Base-by-base conservation (phyloP, 129 eudicot species). In the Pulicaria dysenterica region DNA sequence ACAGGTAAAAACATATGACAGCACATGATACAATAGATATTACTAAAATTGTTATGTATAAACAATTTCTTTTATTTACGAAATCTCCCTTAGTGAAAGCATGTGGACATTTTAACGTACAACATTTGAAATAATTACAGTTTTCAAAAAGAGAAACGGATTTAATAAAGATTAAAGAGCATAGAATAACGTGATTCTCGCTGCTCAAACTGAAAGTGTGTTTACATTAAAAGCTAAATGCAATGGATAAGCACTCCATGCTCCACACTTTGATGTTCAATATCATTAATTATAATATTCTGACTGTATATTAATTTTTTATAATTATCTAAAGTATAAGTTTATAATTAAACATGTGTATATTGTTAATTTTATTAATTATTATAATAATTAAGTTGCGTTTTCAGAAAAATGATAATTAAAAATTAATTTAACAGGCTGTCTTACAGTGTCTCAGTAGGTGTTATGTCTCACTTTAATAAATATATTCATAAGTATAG, bases 151-250 rank as follows among this genome's bases (percentile, higher is more conserved):
- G 15, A 7, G 37, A 42, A 15, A 12, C 14, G 59, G 3, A 48
- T 53, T 51, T 14, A 69, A 41, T 14, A 13, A 51, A 55, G 17
- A 43, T 70, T 17, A 62, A 50, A 73, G 36, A 41, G 78, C 78
- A 73, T 73, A 61, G 78, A 73, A 39, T 73, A 49, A 73, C 78
- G 71, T 73, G 78, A 73, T 73, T 62, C 71, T 63, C 62, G 71
- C 62, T 61, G 60, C 54, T 17, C 71, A 73, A 73, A 39, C 19
- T 47, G 16, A 60, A 45, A 72, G 48, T 24, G 31, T 47, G 73
- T 68, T 64, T 44, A 34, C 55, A 11, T 65, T 55, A n/a, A 61
- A 73, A 49, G 71, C 71, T 63, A 73, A 73, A 38, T 73, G 38
- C 78, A 73, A 40, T 73, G 78, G 71, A 73, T 73, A 62, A 73